These are phyloP conservation scores for Diaporthe humulicola DNA, from an alignment of 2,329 filamentous ascomycete genomes.

Conservation along the genomic window DNA sequence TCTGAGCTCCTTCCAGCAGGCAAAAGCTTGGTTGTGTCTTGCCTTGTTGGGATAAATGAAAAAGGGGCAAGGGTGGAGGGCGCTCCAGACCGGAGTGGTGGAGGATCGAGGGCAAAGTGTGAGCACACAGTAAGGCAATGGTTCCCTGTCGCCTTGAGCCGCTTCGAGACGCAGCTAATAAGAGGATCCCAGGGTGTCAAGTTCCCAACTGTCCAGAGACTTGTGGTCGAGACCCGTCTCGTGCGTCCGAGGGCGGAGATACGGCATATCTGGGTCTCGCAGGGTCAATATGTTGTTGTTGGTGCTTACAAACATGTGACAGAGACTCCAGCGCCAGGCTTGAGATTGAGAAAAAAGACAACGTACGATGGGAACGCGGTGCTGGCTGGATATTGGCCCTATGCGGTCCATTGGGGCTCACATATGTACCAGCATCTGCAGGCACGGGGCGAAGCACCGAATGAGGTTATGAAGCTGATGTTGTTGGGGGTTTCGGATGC, in stretches of 20 bases:
- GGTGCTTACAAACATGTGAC: slow-evolving; percentile 10
- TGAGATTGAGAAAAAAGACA: background rate
- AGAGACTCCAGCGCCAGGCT: background rate
- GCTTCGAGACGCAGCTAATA: slow-evolving; percentile 9
- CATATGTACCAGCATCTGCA: slow-evolving; percentile 24
- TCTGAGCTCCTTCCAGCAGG: slow-evolving; percentile 9
- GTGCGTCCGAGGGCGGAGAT: slow-evolving; percentile 1
- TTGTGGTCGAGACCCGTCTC: background rate
- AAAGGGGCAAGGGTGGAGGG: slow-evolving; percentile 21
- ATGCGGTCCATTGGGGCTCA: background rate
- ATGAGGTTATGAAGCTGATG: slow-evolving; percentile 18
- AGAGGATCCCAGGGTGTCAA: background rate
- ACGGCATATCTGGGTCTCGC: background rate
- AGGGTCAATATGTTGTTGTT: slow-evolving; percentile 2
- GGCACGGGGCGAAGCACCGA: slow-evolving; percentile 24
- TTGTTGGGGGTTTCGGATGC: slow-evolving; percentile 18
- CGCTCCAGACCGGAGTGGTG: background rate
- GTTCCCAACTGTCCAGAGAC: background rate
- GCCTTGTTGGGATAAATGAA: slow-evolving; percentile 22
- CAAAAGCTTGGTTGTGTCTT: slow-evolving; percentile 23
- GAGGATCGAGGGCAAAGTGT: background rate
- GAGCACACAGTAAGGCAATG: slow-evolving; percentile 3
- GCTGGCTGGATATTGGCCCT: background rate
- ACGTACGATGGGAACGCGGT: background rate
- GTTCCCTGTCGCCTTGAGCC: slow-evolving; percentile 21